These are phyloP conservation scores for Aspergillus alliaceus DNA, from an alignment of 2,329 filamentous ascomycete genomes.

Conservation along the genomic window DNA sequence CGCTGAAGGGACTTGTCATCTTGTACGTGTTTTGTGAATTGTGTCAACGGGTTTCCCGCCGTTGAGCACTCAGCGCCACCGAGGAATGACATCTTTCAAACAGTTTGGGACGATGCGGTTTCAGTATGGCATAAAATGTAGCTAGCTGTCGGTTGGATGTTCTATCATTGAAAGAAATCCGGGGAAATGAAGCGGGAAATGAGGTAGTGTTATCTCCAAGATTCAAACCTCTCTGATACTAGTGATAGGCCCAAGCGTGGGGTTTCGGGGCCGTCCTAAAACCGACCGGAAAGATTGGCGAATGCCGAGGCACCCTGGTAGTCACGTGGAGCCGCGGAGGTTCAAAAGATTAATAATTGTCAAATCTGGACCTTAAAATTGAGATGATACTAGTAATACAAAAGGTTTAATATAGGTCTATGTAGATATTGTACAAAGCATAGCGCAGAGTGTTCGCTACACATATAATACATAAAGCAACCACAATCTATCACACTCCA, in stretches of 20 bases:
- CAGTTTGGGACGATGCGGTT: not conserved
- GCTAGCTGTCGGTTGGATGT: not conserved
- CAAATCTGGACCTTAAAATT: not conserved
- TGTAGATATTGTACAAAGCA: slow-evolving; percentile 4
- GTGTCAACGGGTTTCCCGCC: slow-evolving; percentile 89
- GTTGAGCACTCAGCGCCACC: slow-evolving; percentile 96
- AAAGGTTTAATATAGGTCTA: not conserved
- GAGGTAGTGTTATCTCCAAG: slow-evolving; percentile 5
- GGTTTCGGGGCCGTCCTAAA: slow-evolving; percentile 21
- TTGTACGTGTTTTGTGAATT: slow-evolving; percentile 95
- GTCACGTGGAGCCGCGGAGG: slow-evolving; percentile 19
- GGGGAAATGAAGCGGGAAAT: not conserved
- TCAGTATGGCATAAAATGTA: not conserved
- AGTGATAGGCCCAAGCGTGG: slow-evolving; percentile 27
- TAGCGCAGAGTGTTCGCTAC: not conserved
- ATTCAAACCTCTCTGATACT: slow-evolving; percentile 9
- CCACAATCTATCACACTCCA: not conserved
- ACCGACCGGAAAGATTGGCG: slow-evolving; percentile 16
- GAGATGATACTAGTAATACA: too few relatives aligned
- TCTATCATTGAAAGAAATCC: not conserved
- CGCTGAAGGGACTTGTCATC: slow-evolving; percentile 94
- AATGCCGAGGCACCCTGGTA: slow-evolving; percentile 22
- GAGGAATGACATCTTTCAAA: slow-evolving; percentile 79
- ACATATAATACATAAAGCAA: slow-evolving; percentile 6
- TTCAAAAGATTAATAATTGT: slow-evolving; percentile 1